Evolutionary conservation across 352 stramenopile genomes (phyloP), one percentile per base, ranked within the genome.

Genomic region (Pythium plurisporium): DNA sequence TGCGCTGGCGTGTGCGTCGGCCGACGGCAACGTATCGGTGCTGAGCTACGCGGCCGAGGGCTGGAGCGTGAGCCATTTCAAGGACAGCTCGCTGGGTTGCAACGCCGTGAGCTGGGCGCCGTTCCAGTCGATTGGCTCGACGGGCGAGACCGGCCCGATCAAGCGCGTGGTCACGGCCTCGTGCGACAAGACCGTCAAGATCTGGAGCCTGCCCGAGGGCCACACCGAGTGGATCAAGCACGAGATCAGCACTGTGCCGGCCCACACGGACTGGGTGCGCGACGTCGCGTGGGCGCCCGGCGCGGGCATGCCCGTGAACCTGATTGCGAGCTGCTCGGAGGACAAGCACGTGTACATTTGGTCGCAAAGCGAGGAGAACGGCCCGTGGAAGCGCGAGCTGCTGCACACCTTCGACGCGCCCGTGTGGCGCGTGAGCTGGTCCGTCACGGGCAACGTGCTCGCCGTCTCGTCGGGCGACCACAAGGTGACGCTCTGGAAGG

Each of bases 381-480:
- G 64, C 15, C 65, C 64, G 31, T 99, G 96, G 96, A 97, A 90
- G 67, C 82, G 90, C 42, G 89, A 91, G 34, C 62, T 98, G 51
- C 79, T 99, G 61, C 80, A 98, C 60, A 89, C 76, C 34, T 99
- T 99, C 64, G 87, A 98, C 40, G 91, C 91, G 38, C 94, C 96
- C 0, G 96, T 99, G 45, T 99, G 97, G 97, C 92, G 96, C 68
- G 88, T 99, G 46, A 99, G 89, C 81, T 99, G 97, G 97, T 98
- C 87, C 44, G 78, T 99, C 55, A 99, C 96, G 22, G 97, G 96
- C 47, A 98, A 98, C 67, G 92, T 99, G 45, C 78, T 99, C 33
- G 97, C 97, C 9, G 96, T 99, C 30, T 98, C 91, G 27, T 96
- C 92, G 51, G 97, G 96, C 44, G 96, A 99, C 78, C 90, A 98